Base-by-base conservation (phyloP, 805 yeast genomes). In the Spathaspora girioi region DNA sequence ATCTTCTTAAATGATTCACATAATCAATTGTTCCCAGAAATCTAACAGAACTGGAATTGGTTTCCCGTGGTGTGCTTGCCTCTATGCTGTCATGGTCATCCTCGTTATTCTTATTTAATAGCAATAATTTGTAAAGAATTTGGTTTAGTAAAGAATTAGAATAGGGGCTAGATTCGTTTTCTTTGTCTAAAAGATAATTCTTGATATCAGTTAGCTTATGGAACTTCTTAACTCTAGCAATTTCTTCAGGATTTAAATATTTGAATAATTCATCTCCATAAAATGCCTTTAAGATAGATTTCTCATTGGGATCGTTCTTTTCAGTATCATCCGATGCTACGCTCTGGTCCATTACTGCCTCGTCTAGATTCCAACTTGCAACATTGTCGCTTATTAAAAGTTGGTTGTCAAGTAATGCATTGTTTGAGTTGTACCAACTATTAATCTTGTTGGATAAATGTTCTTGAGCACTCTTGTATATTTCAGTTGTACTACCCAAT, bases 321-420 rank as follows among this genome's bases (percentile, higher is more conserved):
- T 31, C 40, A 35, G 14, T 35, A 35, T 29, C 32, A 29, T 29
- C 32, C 32, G 11, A 29, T 10, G 17, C 14, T 15, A 35, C 40
- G n/a, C 31, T 45, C 12, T 17, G n/a, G 7, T 31, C 20, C 45
- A 26, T 17, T n/a, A 35, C 54, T 11, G 38, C 41, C 46, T 67
- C 71, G 46, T 69, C 73, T 44, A 70, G 55, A 50, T 70, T 67
- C 73, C 73, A 69, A 42, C 67, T 62, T 15, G 75, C 75, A 5
- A 65, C 59, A 54, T 70, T 69, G 49, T 69, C 75, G 51, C 66
- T 70, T 8, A 65, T 56, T 11, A 45, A 17, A 14, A 66, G 41
- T 17, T 60, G 62, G 15, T 52, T 57, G 8, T 53, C 47, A 17
- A 55, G 46, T n/a, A 54, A 48, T 14, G 42, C 43, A 18, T 48